Evolutionary conservation across 2,329 filamentous ascomycete genomes (phyloP).

Genomic region (Raffaelea ambrosiae): DNA sequence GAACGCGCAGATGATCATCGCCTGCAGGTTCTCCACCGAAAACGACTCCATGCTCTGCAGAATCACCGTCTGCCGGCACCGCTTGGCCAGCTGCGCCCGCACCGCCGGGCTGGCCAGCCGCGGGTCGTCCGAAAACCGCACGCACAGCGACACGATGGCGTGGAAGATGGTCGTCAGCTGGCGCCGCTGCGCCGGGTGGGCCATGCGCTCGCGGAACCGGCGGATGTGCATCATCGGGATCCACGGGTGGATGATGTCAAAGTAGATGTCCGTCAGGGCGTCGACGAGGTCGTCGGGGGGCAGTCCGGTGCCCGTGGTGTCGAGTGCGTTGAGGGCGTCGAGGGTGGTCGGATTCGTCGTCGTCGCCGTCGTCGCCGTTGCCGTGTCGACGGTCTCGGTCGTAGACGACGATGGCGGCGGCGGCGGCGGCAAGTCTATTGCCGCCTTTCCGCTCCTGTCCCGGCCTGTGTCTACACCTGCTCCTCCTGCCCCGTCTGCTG

Average conservation of each 20-base stretch:
- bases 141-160: constrained; percentile 27
- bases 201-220: constrained; percentile 16
- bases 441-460: too few species aligned
- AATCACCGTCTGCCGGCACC: constrained; percentile 12
- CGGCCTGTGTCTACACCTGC: too few species aligned
- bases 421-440: too few species aligned
- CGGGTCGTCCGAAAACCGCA: constrained; percentile 23
- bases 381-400: too few species aligned
- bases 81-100: constrained; percentile 1
- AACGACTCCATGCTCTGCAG: constrained; percentile 20
- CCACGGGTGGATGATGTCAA: constrained; percentile 28
- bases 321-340: constrained; percentile 2
- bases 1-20: constrained; percentile 23
- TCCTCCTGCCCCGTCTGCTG: too few species aligned
- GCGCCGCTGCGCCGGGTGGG: constrained; percentile 13
- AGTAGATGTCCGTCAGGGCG: constrained; percentile 25
- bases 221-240: constrained; percentile 26
- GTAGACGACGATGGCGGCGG: too few species aligned
- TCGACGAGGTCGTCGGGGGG: constrained; percentile 14
- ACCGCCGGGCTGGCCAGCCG: background rate
- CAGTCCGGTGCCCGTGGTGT: background rate
- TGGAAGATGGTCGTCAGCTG: constrained; percentile 23
- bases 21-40: constrained; percentile 23
- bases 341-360: too few species aligned
- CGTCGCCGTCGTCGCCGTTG: too few species aligned